A percentile compares a stretch with the other conserved stretches of the same genome.
These are phyloP conservation scores for Dipodascopsis uninucleata DNA, from an alignment of 805 yeast genomes.

Conservation along the genomic window DNA sequence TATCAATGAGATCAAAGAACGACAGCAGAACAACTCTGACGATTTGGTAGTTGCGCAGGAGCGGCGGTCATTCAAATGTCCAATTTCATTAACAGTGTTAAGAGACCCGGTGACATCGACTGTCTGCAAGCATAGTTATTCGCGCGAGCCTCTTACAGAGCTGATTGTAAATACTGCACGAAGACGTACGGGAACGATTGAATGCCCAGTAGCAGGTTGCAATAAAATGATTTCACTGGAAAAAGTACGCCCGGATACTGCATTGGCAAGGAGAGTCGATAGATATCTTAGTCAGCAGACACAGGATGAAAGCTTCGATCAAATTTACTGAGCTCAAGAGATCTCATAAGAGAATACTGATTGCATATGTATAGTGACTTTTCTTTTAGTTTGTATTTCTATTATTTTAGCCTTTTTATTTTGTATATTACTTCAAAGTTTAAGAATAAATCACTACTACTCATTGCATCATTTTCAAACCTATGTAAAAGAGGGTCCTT, in stretches of 20 bases:
- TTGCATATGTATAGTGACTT: no score
- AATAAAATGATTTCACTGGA: conserved; percentile 1
- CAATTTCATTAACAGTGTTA: conserved; percentile 30
- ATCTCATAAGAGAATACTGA: background rate
- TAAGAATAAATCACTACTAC: background rate
- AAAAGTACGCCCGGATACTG: conserved; percentile 8
- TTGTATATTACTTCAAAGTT: background rate
- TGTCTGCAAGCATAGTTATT: conserved; percentile 34
- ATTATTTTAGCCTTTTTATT: background rate
- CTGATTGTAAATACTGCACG: conserved; percentile 6
- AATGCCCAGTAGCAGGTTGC: conserved; percentile 29
- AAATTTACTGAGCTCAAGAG: conserved; percentile 14
- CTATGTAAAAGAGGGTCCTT: no score
- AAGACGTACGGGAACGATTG: background rate
- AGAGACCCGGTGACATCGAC: conserved; percentile 35
- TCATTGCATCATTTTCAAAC: no score
- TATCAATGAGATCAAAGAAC: conserved; percentile 1
- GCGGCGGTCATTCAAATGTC: conserved; percentile 32
- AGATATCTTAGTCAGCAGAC: conserved; percentile 7
- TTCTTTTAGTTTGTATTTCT: background rate
- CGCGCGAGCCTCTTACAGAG: conserved; percentile 29
- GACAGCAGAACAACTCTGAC: conserved; percentile 29
- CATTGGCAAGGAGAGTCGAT: conserved; percentile 20
- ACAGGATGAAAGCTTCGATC: conserved; percentile 9
- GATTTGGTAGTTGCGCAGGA: conserved; percentile 33